Base-by-base conservation (phyloP, 2,329 filamentous ascomycete species). In the Penicillium sp. region DNA sequence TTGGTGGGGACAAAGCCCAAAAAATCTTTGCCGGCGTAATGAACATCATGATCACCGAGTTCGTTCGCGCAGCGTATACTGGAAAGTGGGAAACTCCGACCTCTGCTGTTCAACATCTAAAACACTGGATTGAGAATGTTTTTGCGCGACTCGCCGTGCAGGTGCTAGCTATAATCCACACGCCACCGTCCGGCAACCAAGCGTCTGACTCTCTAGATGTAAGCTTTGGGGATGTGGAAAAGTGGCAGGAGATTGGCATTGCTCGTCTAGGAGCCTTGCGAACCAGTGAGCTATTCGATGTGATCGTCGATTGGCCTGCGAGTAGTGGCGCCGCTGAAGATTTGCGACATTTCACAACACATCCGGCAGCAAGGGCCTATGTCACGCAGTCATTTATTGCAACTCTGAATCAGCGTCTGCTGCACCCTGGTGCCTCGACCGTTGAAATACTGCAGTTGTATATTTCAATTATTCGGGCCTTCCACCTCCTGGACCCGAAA, bases 391-490 rank as follows among this genome's bases (percentile, higher is more conserved):
- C 74, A 42, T 86, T 86, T 61, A 76, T 76, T 2, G 70, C 74
- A 6, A 79, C 79, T 38, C 69, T 86, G 2, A 77, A 78, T 18
- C 73, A 75, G 26, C 77, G 83, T 9, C 67, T 87, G 9, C 68
- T 87, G 13, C 84, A 86, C 61, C 81, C 83, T 4, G 85, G 84
- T 8, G 83, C 83, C 2, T 85, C 83, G 9, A 88, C 85, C 0
- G 80, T 82, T 0, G 81, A 87, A 52, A 85, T 88, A 2, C 69
- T 88, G n/a, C 81, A 85, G 56, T 71, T 86, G 7, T 88, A 88
- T 66, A 85, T 87, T 53, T 85, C 79, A 3, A 81, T 87, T 23
- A 87, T 88, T 50, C 80, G 82, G 34, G 79, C 82, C 0, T 87
- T 88, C 59, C 80, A 81, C 45, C 72, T 81, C 16, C 71, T 88